Percentiles rank a stretch among this genome's conserved stretches.
Conservation (phyloP, 352 stramenopile species). For the Globisporangium apiculatum region DNA sequence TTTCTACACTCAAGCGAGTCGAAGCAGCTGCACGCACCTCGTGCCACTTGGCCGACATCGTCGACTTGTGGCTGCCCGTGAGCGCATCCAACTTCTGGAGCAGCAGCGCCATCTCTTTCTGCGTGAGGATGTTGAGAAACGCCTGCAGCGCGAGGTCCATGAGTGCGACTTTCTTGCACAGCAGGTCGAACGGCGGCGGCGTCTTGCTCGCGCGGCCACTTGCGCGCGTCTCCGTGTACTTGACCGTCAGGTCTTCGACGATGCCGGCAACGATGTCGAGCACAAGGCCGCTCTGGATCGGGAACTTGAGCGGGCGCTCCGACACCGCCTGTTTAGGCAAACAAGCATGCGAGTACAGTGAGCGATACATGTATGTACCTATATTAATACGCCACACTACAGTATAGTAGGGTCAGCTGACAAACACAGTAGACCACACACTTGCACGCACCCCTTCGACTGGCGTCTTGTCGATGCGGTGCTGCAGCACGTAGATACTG, state of each 20-base stretch:
- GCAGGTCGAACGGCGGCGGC: slow-evolving; percentile 50
- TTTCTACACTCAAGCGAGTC: neutral
- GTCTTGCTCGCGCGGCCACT: slow-evolving; percentile 22
- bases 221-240: slow-evolving; percentile 55
- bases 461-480: slow-evolving; percentile 58
- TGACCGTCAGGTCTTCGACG: slow-evolving; percentile 67
- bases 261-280: slow-evolving; percentile 76
- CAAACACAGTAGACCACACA: too few relatives aligned
- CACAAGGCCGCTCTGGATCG: slow-evolving; percentile 66
- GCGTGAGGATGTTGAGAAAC: slow-evolving; percentile 67
- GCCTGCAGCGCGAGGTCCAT: slow-evolving; percentile 79
- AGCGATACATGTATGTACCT: too few relatives aligned
- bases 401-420: too few relatives aligned
- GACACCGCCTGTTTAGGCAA: slow-evolving; percentile 21
- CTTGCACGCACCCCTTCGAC: slow-evolving; percentile 30
- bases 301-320: slow-evolving; percentile 73
- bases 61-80: slow-evolving; percentile 67
- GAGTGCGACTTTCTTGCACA: slow-evolving; percentile 79
- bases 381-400: too few relatives aligned
- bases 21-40: slow-evolving; percentile 24
- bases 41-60: slow-evolving; percentile 79
- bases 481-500: slow-evolving; percentile 74
- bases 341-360: slow-evolving; percentile 2
- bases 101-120: slow-evolving; percentile 61
- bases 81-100: slow-evolving; percentile 66